Conservation (phyloP, 2,329 filamentous ascomycete species). For the Aspergillus candidus region DNA sequence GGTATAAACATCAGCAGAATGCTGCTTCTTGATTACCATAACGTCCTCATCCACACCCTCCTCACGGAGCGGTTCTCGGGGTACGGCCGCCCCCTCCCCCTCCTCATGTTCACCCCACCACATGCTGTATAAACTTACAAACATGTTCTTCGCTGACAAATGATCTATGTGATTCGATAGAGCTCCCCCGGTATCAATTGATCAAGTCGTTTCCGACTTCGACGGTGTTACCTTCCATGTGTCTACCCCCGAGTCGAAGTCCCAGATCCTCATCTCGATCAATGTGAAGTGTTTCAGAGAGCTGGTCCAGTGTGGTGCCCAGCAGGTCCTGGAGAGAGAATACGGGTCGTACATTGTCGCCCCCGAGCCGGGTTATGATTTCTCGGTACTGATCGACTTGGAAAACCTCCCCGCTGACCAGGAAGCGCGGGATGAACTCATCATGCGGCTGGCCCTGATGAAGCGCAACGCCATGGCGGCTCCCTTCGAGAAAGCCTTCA, state of each 20-base stretch:
- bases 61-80: conserved; percentile 90
- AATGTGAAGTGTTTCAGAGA: conserved; percentile 93
- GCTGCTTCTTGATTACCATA: conserved; percentile 98
- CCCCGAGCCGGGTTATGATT: conserved; percentile 89
- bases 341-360: conserved; percentile 86
- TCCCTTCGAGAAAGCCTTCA: conserved; percentile 93
- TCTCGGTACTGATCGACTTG: conserved; percentile 84
- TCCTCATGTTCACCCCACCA: conserved; percentile 1
- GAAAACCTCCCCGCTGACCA: conserved; percentile 78
- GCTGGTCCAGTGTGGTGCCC: conserved; percentile 85
- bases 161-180: conserved; percentile 43
- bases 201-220: conserved; percentile 98
- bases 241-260: conserved; percentile 88
- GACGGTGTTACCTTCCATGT: conserved; percentile 98
- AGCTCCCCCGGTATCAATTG: conserved; percentile 78
- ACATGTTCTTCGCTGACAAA: conserved; percentile 34
- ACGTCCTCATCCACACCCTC: conserved; percentile 93
- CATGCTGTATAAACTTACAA: conserved; percentile 28
- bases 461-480: conserved; percentile 99
- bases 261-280: conserved; percentile 90
- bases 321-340: conserved; percentile 85
- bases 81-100: conserved; percentile 43
- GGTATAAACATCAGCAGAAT: conserved; percentile 38
- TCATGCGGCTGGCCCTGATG: conserved; percentile 79
- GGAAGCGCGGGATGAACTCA: conserved; percentile 79